Conservation (phyloP, 805 yeast species). For the Ogataea neopini region DNA sequence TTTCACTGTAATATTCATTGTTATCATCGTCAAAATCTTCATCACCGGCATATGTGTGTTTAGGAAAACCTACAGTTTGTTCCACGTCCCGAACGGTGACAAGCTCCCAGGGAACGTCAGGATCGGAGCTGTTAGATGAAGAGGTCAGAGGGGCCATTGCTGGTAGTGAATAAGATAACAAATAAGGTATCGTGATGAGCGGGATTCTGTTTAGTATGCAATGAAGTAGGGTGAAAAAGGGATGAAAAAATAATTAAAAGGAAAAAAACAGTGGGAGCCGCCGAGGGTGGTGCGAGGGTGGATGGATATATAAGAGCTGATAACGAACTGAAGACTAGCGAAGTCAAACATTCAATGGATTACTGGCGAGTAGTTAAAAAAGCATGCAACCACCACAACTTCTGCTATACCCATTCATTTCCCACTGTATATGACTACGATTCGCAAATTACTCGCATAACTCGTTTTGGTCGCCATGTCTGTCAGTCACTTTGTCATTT, state of each 20-base stretch:
- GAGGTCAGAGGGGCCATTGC: not conserved
- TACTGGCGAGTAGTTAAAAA: no score
- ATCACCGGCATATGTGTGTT: conserved; percentile 6
- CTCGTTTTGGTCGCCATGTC: no score
- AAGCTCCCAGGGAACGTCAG: conserved; percentile 18
- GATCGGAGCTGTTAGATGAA: conserved; percentile 19
- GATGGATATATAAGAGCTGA: no score
- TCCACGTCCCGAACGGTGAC: conserved; percentile 12
- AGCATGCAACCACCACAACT: no score
- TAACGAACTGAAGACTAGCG: no score
- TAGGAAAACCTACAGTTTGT: conserved; percentile 14
- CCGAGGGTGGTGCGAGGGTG: conserved; percentile 1
- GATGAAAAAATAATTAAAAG: not conserved
- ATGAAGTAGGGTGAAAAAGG: not conserved
- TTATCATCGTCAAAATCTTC: not conserved
- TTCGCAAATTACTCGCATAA: no score
- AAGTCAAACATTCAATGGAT: no score
- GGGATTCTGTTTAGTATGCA: not conserved
- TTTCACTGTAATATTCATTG: not conserved
- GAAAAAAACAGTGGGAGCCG: not conserved
- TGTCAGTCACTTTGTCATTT: not conserved
- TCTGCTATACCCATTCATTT: no score
- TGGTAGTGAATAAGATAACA: not conserved
- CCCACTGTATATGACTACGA: no score
- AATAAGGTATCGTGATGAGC: not conserved